These are phyloP conservation scores for Diaporthe citriasiana DNA, from an alignment of 2,329 filamentous ascomycete genomes.

Conservation along the genomic window DNA sequence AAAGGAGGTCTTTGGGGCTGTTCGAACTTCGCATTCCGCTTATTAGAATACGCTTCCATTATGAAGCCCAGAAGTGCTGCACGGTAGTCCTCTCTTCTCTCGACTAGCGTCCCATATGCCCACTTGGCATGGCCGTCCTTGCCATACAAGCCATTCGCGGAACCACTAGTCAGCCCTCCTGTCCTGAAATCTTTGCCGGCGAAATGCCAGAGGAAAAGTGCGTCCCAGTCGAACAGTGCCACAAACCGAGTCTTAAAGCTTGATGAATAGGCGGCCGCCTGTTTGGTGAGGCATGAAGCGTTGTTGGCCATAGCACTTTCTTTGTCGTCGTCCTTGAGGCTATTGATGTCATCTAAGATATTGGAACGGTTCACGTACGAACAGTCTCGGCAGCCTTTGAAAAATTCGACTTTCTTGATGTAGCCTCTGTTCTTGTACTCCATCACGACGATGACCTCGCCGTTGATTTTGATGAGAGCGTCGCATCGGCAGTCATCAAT, in stretches of 20 bases:
- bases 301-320: neutral
- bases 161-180: no score
- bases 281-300: neutral
- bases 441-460: neutral
- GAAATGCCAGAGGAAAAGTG: neutral
- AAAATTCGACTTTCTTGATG: neutral
- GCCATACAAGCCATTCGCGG: no score
- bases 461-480: neutral
- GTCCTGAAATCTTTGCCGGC: neutral
- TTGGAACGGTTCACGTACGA: neutral
- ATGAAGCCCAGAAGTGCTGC: neutral
- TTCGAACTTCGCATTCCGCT: neutral
- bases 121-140: neutral
- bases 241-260: neutral
- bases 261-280: neutral
- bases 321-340: neutral
- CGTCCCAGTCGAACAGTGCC: neutral
- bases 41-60: neutral
- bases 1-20: neutral
- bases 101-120: neutral
- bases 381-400: neutral
- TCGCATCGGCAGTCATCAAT: neutral
- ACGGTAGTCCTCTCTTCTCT: neutral
- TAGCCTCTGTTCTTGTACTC: neutral
- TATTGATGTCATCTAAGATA: neutral